A percentile compares a stretch with the other conserved stretches of the same genome.
Evolutionary conservation across 2,329 filamentous ascomycete species (phyloP).

Genomic region (Trichoderma brevicompactum): DNA sequence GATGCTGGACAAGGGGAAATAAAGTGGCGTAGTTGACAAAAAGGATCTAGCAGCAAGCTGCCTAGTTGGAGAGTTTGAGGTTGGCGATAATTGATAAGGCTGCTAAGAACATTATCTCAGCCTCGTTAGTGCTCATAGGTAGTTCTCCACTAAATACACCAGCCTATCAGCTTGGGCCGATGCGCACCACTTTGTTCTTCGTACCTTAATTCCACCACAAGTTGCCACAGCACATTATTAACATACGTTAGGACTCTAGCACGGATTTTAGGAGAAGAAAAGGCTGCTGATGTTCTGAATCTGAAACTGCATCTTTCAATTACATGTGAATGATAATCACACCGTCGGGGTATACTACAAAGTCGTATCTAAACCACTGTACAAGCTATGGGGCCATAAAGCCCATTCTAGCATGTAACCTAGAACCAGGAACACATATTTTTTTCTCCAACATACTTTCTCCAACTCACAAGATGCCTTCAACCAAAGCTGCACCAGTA

Average conservation of each 20-base stretch:
- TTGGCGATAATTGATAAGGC: slow-evolving; percentile 20
- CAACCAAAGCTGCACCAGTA: slow-evolving; percentile 30
- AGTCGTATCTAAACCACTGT: slow-evolving; percentile 43
- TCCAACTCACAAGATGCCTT: slow-evolving; percentile 30
- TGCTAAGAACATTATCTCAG: slow-evolving; percentile 27
- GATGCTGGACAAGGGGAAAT: not conserved
- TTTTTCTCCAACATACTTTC: slow-evolving; percentile 32
- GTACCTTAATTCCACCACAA: no score
- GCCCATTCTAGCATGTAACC: slow-evolving; percentile 33
- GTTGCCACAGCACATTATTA: no score
- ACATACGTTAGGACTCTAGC: no score
- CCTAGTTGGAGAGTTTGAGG: slow-evolving; percentile 4
- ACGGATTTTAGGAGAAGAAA: not conserved
- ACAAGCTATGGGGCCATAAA: slow-evolving; percentile 34
- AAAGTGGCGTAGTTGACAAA: not conserved
- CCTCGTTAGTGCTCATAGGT: slow-evolving; percentile 26
- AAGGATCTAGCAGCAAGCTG: not conserved
- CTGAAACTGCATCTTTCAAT: not conserved
- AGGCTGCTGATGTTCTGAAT: not conserved
- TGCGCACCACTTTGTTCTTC: no score
- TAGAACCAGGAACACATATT: slow-evolving; percentile 34
- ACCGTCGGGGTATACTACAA: slow-evolving; percentile 46
- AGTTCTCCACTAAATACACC: slow-evolving; percentile 14
- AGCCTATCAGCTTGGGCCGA: not conserved
- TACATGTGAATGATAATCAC: slow-evolving; percentile 38